These are phyloP conservation scores for Kodamaea sp. DNA, from an alignment of 1,139 yeast species.

Conservation along the genomic window DNA sequence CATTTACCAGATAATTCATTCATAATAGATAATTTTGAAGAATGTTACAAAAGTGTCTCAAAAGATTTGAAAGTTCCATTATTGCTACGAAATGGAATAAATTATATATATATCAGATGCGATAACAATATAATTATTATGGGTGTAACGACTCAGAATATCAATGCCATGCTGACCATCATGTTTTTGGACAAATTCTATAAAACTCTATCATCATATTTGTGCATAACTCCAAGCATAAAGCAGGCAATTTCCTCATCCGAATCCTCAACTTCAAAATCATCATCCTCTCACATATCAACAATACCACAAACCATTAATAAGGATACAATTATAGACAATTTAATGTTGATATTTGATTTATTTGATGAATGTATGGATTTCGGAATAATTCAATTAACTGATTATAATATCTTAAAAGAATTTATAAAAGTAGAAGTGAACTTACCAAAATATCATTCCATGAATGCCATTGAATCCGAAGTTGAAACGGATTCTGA, in stretches of 20 bases:
- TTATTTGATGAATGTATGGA: slow-evolving; percentile 47
- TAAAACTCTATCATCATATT: slow-evolving; percentile 29
- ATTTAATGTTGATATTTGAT: slow-evolving; percentile 38
- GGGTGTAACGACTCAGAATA: slow-evolving; percentile 31
- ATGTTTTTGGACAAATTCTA: slow-evolving; percentile 35
- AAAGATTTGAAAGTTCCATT: slow-evolving; percentile 32
- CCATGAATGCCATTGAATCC: slow-evolving; percentile 12
- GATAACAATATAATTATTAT: slow-evolving; percentile 30
- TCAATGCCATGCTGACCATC: slow-evolving; percentile 42
- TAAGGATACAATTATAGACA: slow-evolving; percentile 38
- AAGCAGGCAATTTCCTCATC: too few relatives aligned
- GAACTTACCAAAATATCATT: slow-evolving; percentile 24
- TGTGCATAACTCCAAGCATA: slow-evolving; percentile 18
- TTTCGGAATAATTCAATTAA: slow-evolving; percentile 40
- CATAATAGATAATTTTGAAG: slow-evolving; percentile 29
- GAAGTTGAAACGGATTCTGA: slow-evolving; percentile 17
- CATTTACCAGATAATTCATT: slow-evolving; percentile 25
- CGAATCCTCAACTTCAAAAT: too few relatives aligned
- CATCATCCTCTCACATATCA: background rate
- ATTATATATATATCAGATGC: slow-evolving; percentile 29
- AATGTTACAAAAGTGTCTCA: slow-evolving; percentile 18
- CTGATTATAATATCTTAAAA: slow-evolving; percentile 43
- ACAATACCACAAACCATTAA: slow-evolving; percentile 6
- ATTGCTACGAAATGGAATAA: slow-evolving; percentile 25
- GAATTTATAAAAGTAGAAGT: slow-evolving; percentile 44